Base-by-base conservation (phyloP, 2,329 filamentous ascomycete species). In the Oidium heveae region DNA sequence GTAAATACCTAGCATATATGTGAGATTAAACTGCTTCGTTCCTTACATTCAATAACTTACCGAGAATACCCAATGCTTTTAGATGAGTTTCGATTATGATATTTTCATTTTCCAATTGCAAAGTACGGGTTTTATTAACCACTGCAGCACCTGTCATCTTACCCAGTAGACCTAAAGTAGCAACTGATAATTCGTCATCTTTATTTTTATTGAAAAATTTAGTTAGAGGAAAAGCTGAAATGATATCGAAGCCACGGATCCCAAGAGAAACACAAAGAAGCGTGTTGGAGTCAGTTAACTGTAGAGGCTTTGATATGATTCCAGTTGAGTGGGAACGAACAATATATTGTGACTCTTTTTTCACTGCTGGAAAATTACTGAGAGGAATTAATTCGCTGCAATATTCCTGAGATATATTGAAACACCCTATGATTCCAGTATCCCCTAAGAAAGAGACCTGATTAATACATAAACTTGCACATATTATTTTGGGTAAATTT, bases 101-200 rank as follows among this genome's bases (percentile, higher is more conserved):
- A 16, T 77, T 70, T 0, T 79, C 78, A 55, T 77, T 80, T 8
- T 73, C 70, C 37, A 74, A 68, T 46, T 80, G 64, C 36, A 73
- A 74, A 47, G 80, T 73, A 32, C 75, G 72, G n/a, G 71, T 80
- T 39, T 71, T 72, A 0, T 82, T 70, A 8, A 94, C 74, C 0
- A 86, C 87, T 0, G 86, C 87, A 0, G 82, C 79, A 0, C 87
- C 89, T 0, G 86, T 86, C 84, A 96, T 94, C 67, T 95, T 94
- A 1, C 76, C 83, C 3, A 94, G 59, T 1, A 96, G 70, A 0
- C 89, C 89, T 0, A 96, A 67, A 18, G 82, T 79, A 0, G 85
- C 79, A 1, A 88, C 71, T 46, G 68, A 68, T 0, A 81, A 69
- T 0, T 66, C 61, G 10, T 64, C 61, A 18, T 52, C 33, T 28